Evolutionary conservation across 2,329 filamentous ascomycete species (phyloP), one percentile per base, ranked within the genome.

Genomic region (Fusarium sp.): DNA sequence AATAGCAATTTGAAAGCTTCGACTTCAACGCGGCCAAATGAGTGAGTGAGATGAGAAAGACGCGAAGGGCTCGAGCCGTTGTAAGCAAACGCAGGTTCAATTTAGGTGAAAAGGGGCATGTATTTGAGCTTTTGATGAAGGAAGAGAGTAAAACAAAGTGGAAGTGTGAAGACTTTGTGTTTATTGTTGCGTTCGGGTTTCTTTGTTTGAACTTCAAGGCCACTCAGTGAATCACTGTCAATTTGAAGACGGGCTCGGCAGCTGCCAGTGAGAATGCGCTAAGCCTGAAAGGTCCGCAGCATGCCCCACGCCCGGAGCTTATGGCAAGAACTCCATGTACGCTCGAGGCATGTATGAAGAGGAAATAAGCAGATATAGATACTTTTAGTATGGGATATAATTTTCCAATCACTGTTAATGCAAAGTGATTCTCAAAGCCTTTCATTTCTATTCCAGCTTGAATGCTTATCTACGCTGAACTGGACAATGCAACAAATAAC

Each of bases 171-270:
- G 14, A 29, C 17, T 42, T 27, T 14, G 35, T 27, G 27, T 18
- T 15, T 18, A n/a, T 25, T 41, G 36, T 36, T 55, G 33, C 25
- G 39, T 20, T 49, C 38, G 42, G 22, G 57, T 44, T 58, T 60
- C 54, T 63, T 70, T 66, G 62, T 64, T 56, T 44, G 60, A 36
- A 59, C 39, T 27, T 27, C 29, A 46, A 42, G 38, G 25, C 14
- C 22, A 33, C 33, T 58, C 15, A 39, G 33, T 38, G 39, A 55
- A 39, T 46, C 41, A 22, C 22, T 49, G 42, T 22, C n/a, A 54
- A 42, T 62, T 42, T 50, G 8, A 31, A 29, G 18, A 18, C 18
- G 20, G 38, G n/a, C 41, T 29, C 50, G 9, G 33, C 25, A 53
- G 17, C 20, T 59, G 5, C 7, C 20, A 22, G 46, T 18, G 25